A percentile compares a stretch with the other conserved stretches of the same genome.
Conservation (phyloP, 2,329 filamentous ascomycete genomes). For the Ceratocystiopsis sp. region DNA sequence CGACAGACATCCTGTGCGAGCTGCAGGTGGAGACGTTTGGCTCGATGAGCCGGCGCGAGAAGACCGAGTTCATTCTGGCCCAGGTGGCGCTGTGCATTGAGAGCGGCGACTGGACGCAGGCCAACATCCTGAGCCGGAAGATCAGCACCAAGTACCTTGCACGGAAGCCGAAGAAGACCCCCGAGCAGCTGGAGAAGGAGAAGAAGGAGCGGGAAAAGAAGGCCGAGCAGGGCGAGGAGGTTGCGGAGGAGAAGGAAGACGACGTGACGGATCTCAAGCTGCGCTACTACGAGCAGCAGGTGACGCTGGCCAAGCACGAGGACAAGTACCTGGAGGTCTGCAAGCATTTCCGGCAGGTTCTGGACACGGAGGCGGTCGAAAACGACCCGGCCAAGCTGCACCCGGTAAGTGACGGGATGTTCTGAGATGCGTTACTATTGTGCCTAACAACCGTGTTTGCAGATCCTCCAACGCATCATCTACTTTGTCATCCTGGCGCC, state of each 20-base stretch:
- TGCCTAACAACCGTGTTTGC: not conserved
- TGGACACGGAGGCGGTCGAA: conserved; percentile 92
- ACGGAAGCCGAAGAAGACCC: conserved; percentile 77
- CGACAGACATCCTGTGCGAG: conserved; percentile 87
- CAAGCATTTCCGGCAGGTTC: conserved; percentile 93
- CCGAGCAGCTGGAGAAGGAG: conserved; percentile 81
- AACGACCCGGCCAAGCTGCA: conserved; percentile 73
- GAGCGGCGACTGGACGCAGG: conserved; percentile 90
- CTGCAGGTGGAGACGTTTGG: conserved; percentile 98
- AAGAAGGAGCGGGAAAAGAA: conserved; percentile 78
- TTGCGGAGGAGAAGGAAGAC: conserved; percentile 60
- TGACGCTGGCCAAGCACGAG: conserved; percentile 87
- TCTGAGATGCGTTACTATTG: conserved; percentile 4
- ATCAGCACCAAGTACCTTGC: conserved; percentile 89
- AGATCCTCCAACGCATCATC: conserved; percentile 87
- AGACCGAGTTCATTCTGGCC: conserved; percentile 95
- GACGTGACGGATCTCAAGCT: conserved; percentile 95
- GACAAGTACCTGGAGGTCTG: conserved; percentile 94
- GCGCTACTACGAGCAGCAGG: conserved; percentile 93
- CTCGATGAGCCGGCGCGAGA: conserved; percentile 91
- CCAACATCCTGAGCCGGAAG: conserved; percentile 83
- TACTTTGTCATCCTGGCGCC: conserved; percentile 95
- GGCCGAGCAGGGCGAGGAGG: conserved; percentile 61
- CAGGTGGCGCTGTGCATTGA: conserved; percentile 93
- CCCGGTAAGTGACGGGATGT: conserved; percentile 40